Conservation (phyloP, 768 basidiomycete species). For the Exsudoporus frostii region DNA sequence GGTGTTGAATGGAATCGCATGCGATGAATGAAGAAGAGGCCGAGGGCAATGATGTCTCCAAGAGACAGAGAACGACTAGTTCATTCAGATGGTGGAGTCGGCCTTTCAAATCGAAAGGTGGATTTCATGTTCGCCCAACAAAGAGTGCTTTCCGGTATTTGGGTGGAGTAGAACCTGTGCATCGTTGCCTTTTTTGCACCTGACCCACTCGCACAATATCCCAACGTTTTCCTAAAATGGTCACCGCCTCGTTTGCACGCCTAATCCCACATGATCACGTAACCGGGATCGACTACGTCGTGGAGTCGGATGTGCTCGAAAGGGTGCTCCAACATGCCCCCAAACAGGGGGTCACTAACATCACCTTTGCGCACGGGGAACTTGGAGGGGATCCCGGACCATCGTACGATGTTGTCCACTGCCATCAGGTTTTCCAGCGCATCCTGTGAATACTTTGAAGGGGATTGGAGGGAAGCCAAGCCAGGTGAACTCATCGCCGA, state of each 20-base stretch:
- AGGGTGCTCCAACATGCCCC: slow-evolving; percentile 32
- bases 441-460: slow-evolving; percentile 37
- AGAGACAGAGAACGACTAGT: too few relatives aligned
- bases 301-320: slow-evolving; percentile 30
- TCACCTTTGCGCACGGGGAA: slow-evolving; percentile 38
- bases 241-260: slow-evolving; percentile 42
- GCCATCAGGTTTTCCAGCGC: slow-evolving; percentile 51
- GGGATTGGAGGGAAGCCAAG: slow-evolving; percentile 49
- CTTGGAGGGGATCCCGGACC: slow-evolving; percentile 36
- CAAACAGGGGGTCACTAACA: slow-evolving; percentile 32
- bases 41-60: too few relatives aligned
- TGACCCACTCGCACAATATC: too few relatives aligned
- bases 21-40: too few relatives aligned
- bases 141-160: too few relatives aligned
- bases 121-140: too few relatives aligned
- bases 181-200: too few relatives aligned
- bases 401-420: slow-evolving; percentile 47
- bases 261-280: slow-evolving; percentile 41
- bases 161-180: too few relatives aligned
- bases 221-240: too few relatives aligned
- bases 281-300: slow-evolving; percentile 40
- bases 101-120: too few relatives aligned
- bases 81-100: too few relatives aligned
- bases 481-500: slow-evolving; percentile 44
- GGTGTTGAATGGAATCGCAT: too few relatives aligned